Base-by-base conservation (phyloP, 306 rosid species). In the Quercus wislizeni region DNA sequence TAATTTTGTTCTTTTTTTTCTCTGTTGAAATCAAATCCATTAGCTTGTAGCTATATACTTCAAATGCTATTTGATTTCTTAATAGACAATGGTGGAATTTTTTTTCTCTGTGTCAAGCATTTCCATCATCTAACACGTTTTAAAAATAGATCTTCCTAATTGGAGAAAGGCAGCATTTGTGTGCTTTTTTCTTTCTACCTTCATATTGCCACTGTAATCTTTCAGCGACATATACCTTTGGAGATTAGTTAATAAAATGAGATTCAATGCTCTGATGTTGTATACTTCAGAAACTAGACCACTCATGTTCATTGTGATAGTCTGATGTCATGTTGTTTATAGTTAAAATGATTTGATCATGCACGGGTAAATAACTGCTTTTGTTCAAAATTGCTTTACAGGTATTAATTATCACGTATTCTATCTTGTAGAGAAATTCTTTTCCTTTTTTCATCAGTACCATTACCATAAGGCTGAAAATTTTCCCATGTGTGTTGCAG, bases 401-500 rank as follows among this genome's bases (percentile, higher is more conserved):
- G 46, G 46, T 8, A 8, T 41, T 41, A 67, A 35, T n/a, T 31
- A 12, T 14, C 7, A 67, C 7, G 19, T 31, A 8, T 67, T 33
- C 52, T 33, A 18, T 67, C 4, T 0, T 19, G 49, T 18, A 8
- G 71, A 59, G 51, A 8, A 67, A 67, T 31, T 67, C 9, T 33
- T 17, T 27, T 7, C 38, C 74, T 13, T 13, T 46, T 73, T 55
- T 70, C 76, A 61, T 71, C 64, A 52, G 79, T 61, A 49, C 64
- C 55, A 80, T 78, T 49, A 55, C 73, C 67, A 80, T 78, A 25
- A 73, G 57, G 78, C 84, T 80, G 58, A 83, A 55, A 75, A 51
- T 73, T 12, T 64, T 70, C 68, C 56, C 74, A 46, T 80, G 73
- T 81, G 74, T 74, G 81, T 87, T 90, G 91, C 92, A 96, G 98